A percentile compares a stretch with the other conserved stretches of the same genome.
phyloP scores from a whole-genome alignment of 176 grass and related monocot genomes.

The Juncus inflexus region DNA sequence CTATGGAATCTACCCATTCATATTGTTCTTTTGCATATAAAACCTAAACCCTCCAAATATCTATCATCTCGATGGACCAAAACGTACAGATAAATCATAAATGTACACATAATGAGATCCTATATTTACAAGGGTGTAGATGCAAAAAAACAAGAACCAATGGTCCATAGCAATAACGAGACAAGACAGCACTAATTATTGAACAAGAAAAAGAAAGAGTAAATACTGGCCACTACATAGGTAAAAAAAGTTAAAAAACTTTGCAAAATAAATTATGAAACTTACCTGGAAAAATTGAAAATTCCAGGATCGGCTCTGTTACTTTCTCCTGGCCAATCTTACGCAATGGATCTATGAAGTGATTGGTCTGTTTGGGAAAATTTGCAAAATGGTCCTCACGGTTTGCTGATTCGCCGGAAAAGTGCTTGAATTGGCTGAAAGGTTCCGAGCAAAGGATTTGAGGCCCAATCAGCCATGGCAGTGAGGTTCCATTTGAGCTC shows the following conservation, averaged over 20 bases:
- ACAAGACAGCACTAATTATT: conserved; percentile 10
- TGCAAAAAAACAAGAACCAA: conserved; percentile 16
- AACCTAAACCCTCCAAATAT: too few species aligned
- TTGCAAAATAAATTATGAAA: conserved; percentile 4
- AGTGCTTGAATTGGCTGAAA: conserved; percentile 36
- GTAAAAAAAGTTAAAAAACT: conserved; percentile 5
- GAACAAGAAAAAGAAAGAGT: conserved; percentile 4
- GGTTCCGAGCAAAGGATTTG: conserved; percentile 55
- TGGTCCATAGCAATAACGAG: neutral
- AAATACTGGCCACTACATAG: conserved; percentile 4
- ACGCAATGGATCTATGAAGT: conserved; percentile 35
- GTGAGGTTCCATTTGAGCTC: conserved; percentile 26
- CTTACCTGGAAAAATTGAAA: conserved; percentile 67
- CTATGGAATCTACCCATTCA: too few species aligned
- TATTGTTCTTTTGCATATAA: too few species aligned
- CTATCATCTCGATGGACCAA: too few species aligned
- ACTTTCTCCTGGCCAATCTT: conserved; percentile 24
- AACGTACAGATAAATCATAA: too few species aligned
- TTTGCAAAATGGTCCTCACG: conserved; percentile 44
- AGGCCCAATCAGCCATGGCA: conserved; percentile 66
- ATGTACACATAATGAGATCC: neutral
- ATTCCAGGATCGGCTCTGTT: conserved; percentile 43
- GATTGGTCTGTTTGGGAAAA: conserved; percentile 33
- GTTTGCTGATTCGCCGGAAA: conserved; percentile 33
- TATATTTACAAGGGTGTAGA: neutral